Evolutionary conservation across 352 stramenopile species (phyloP).

Genomic region (Pythium folliculosum): DNA sequence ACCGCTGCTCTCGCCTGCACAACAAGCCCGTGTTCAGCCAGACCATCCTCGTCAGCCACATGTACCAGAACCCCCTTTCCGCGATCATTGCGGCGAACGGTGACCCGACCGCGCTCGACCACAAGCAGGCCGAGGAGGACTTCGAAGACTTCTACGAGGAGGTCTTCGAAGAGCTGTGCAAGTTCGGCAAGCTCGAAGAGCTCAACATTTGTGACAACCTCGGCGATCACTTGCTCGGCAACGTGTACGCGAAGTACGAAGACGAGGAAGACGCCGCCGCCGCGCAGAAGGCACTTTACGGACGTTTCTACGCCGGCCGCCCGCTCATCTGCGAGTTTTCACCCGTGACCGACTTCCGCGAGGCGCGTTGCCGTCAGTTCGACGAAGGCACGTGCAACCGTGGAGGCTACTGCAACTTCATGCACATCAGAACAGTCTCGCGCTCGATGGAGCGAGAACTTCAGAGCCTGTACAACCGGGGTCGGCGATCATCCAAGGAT

Average conservation of each 20-base stretch:
- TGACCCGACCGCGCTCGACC: constrained; percentile 79
- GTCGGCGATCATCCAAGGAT: constrained; percentile 51
- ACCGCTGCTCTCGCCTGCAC: constrained; percentile 98
- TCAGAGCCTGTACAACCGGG: constrained; percentile 83
- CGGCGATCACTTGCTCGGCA: constrained; percentile 99
- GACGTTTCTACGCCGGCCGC: constrained; percentile 96
- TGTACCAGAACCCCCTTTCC: constrained; percentile 96
- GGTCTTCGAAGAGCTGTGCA: constrained; percentile 98
- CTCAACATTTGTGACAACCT: constrained; percentile 99
- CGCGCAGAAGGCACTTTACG: constrained; percentile 95
- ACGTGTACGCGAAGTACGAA: constrained; percentile 99
- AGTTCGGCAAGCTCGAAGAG: constrained; percentile 98
- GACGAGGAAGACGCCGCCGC: constrained; percentile 98
- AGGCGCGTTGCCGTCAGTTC: constrained; percentile 98
- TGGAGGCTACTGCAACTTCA: constrained; percentile 99
- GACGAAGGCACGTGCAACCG: constrained; percentile 97
- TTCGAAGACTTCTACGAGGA: constrained; percentile 97
- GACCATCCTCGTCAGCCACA: constrained; percentile 98
- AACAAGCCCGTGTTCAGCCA: constrained; percentile 99
- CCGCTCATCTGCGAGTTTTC: constrained; percentile 97
- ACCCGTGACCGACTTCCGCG: constrained; percentile 98
- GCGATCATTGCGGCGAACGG: constrained; percentile 90
- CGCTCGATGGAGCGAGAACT: constrained; percentile 85
- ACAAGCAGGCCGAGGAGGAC: constrained; percentile 94
- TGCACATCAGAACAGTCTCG: constrained; percentile 96